Conservation (phyloP, 768 basidiomycete genomes). For the Rhodotorula sphaerocarpa region DNA sequence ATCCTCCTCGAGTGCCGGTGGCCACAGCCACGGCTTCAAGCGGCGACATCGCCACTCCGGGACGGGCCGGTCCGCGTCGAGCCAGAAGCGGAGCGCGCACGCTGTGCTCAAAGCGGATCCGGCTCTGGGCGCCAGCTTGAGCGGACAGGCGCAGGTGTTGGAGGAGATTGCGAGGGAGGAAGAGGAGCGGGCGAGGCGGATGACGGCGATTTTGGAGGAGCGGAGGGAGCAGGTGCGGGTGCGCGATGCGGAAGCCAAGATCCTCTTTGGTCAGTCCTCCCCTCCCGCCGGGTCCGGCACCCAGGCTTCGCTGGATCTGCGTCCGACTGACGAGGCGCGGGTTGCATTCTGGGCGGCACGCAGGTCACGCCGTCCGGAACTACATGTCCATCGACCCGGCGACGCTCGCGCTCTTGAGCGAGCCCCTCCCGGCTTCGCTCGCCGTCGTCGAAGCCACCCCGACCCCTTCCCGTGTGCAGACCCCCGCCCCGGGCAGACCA, state of each 20-base stretch:
- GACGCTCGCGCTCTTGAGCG: neutral
- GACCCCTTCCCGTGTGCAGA: neutral
- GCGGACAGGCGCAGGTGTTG: neutral
- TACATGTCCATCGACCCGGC: constrained; percentile 4
- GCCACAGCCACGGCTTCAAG: neutral
- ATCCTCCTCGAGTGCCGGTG: neutral
- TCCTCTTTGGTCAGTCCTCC: neutral
- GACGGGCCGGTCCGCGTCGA: neutral
- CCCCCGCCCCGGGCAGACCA: neutral
- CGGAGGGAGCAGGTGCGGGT: neutral
- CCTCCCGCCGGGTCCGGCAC: neutral
- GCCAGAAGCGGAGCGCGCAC: neutral
- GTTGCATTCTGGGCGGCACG: too few relatives aligned
- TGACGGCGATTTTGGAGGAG: neutral
- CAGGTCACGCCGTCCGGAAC: neutral
- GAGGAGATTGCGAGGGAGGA: neutral
- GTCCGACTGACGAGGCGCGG: too few relatives aligned
- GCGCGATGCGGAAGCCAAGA: neutral
- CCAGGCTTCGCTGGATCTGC: too few relatives aligned
- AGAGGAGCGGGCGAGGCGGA: constrained; percentile 4
- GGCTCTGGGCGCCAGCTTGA: neutral
- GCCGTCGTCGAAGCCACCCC: neutral
- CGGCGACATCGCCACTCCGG: neutral
- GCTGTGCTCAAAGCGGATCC: too few relatives aligned
- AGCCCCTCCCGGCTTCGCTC: neutral